These are phyloP conservation scores for Volvariella volvacea DNA, from an alignment of 1,284 basidiomycete species.

Conservation along the genomic window DNA sequence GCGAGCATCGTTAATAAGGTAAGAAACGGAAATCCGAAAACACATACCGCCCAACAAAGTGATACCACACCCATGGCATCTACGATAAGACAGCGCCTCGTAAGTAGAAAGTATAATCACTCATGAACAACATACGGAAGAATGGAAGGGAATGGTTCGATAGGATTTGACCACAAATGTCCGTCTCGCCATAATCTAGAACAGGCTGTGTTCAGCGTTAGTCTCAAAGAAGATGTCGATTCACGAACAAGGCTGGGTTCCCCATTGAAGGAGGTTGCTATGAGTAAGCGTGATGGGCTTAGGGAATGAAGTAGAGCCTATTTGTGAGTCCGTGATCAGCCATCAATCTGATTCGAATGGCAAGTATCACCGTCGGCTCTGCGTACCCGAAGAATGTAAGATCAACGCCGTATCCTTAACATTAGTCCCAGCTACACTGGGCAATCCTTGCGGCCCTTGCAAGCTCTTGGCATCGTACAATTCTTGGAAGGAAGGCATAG, in stretches of 20 bases:
- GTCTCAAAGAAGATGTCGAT: neutral
- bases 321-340: no score
- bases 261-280: neutral
- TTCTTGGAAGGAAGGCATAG: conserved; percentile 21
- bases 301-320: conserved; percentile 22
- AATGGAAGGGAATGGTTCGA: conserved; percentile 19
- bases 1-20: neutral
- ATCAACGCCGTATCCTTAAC: conserved; percentile 13
- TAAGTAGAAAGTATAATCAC: neutral
- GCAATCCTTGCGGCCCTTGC: no score
- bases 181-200: conserved; percentile 19
- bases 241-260: neutral
- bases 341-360: no score
- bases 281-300: conserved; percentile 24
- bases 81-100: conserved; percentile 3
- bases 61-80: conserved; percentile 13
- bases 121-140: conserved; percentile 12
- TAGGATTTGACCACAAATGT: conserved; percentile 17
- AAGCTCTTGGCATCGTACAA: no score
- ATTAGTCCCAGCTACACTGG: no score
- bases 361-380: no score
- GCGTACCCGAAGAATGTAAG: conserved; percentile 30
- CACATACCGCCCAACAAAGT: conserved; percentile 10
- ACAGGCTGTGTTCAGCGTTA: neutral
- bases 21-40: neutral